Conservation (phyloP, 1,284 basidiomycete genomes). For the Veloboletus limbatus region DNA sequence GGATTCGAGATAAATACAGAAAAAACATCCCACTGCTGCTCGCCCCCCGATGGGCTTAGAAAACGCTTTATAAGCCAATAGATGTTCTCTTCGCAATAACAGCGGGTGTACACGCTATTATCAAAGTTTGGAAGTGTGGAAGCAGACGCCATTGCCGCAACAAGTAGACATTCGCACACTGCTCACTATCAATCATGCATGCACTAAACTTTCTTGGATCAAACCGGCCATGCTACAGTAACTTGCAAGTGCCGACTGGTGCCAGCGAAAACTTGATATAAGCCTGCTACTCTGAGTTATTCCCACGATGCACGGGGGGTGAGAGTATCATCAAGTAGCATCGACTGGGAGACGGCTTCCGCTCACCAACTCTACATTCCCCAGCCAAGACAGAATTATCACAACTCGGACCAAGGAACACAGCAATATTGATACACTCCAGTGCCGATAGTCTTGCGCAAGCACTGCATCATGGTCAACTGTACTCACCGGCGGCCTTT, state of each 20-base stretch:
- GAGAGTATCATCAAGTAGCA: neutral
- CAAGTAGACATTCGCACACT: conserved; percentile 21
- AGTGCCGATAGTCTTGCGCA: neutral
- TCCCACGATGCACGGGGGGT: too few species aligned
- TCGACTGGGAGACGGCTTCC: conserved; percentile 8
- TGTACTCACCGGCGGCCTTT: conserved; percentile 5
- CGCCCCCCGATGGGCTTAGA: conserved; percentile 27
- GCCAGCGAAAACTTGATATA: too few species aligned
- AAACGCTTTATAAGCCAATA: conserved; percentile 56
- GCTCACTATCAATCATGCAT: conserved; percentile 3
- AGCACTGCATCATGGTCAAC: conserved; percentile 5
- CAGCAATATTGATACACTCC: conserved; percentile 5
- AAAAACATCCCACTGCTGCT: conserved; percentile 46
- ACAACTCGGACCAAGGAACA: conserved; percentile 5
- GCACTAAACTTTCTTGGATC: conserved; percentile 9
- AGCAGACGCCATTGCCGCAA: conserved; percentile 12
- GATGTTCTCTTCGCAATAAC: conserved; percentile 72
- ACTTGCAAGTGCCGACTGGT: too few species aligned
- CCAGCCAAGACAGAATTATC: conserved; percentile 6
- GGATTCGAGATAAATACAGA: conserved; percentile 67
- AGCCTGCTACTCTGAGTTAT: too few species aligned
- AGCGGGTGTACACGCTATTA: conserved; percentile 26
- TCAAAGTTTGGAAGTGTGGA: conserved; percentile 17
- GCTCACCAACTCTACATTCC: neutral
- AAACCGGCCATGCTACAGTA: too few species aligned